Percentiles rank a stretch among this genome's conserved stretches.
Conservation (phyloP, 1,139 yeast genomes). For the Kazachstania sp. region DNA sequence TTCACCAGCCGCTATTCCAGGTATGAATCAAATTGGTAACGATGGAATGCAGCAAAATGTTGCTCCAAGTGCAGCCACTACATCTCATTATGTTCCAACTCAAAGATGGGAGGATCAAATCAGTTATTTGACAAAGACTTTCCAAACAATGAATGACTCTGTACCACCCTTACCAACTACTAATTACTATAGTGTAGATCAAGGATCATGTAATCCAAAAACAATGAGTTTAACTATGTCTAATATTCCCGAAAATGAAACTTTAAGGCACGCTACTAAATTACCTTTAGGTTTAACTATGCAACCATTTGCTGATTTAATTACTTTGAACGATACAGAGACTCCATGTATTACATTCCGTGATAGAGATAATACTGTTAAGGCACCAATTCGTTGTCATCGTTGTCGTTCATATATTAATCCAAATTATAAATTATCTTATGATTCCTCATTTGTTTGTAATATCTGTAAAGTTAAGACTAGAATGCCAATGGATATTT, state of each 20-base stretch:
- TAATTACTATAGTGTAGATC: constrained; percentile 62
- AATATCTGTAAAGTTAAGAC: constrained; percentile 82
- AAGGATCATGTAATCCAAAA: constrained; percentile 77
- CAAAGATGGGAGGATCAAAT: constrained; percentile 49
- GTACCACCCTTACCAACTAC: constrained; percentile 80
- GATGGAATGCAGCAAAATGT: neutral
- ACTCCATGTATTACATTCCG: neutral
- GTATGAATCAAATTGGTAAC: neutral
- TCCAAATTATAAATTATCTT: constrained; percentile 67
- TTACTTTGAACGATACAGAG: constrained; percentile 32
- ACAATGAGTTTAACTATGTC: constrained; percentile 75
- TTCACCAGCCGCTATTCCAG: neutral
- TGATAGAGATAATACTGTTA: constrained; percentile 4
- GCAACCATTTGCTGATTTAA: constrained; percentile 71
- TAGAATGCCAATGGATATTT: constrained; percentile 59
- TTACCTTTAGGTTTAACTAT: constrained; percentile 75
- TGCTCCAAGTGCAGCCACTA: constrained; percentile 4
- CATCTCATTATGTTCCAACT: constrained; percentile 44
- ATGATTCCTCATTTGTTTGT: constrained; percentile 63
- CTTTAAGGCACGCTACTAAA: constrained; percentile 58
- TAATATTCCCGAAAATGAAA: constrained; percentile 70
- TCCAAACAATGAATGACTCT: constrained; percentile 64
- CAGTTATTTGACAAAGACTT: constrained; percentile 41
- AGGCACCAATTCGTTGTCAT: constrained; percentile 69
- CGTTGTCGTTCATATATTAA: constrained; percentile 88